These are phyloP conservation scores for Mychonastes homosphaera DNA, from an alignment of 139 green algal species.

Conservation along the genomic window DNA sequence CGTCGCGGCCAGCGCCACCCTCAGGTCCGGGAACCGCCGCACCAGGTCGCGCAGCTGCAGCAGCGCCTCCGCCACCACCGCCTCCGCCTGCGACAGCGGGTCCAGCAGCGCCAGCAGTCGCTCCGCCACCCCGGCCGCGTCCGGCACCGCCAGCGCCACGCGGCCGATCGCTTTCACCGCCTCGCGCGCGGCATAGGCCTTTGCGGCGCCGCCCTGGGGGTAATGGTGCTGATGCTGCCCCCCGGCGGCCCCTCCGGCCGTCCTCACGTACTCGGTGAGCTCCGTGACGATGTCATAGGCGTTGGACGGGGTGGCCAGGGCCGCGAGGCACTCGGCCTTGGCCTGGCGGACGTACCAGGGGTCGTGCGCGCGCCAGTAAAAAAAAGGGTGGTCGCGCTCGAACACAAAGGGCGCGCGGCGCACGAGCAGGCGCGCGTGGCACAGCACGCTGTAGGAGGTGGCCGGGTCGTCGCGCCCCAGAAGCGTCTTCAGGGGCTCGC, in stretches of 20 bases:
- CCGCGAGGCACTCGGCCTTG: constrained; percentile 86
- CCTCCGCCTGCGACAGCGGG: not conserved
- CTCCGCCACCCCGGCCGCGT: constrained; percentile 81
- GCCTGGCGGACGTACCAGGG: constrained; percentile 87
- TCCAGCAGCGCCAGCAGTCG: constrained; percentile 86
- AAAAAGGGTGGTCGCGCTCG: constrained; percentile 41
- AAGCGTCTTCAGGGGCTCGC: constrained; percentile 81
- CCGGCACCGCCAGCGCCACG: constrained; percentile 58
- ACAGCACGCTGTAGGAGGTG: constrained; percentile 71
- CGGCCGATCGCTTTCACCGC: constrained; percentile 58
- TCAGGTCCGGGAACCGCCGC: constrained; percentile 66
- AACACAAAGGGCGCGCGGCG: constrained; percentile 67
- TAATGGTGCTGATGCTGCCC: not conserved
- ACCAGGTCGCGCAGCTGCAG: constrained; percentile 70
- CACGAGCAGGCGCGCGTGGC: constrained; percentile 77
- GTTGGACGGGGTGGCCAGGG: constrained; percentile 70
- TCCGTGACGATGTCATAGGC: constrained; percentile 90
- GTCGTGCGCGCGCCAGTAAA: constrained; percentile 88
- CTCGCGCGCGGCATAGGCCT: constrained; percentile 54
- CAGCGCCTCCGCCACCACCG: constrained; percentile 50
- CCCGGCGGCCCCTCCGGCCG: no score
- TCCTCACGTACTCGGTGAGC: not conserved
- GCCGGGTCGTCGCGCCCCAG: constrained; percentile 57
- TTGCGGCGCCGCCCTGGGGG: constrained; percentile 42
- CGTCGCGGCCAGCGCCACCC: constrained; percentile 33